phyloP scores from a whole-genome alignment of 352 stramenopile species.

The Blastocystis sp. region DNA sequence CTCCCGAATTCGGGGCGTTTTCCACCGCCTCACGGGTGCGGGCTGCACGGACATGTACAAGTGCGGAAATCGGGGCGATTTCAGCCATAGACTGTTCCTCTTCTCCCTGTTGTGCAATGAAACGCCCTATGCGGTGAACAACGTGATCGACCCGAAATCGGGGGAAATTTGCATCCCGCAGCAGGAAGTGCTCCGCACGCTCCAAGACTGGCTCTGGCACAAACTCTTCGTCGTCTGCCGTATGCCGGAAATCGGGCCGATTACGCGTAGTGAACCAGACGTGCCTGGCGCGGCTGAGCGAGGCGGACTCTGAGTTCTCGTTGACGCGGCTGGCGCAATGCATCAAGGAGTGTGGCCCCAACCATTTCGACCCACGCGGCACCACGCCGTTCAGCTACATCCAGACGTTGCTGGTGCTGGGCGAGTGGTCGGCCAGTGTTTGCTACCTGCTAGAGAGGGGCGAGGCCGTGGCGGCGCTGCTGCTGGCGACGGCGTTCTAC shows the following conservation, averaged over 20 bases:
- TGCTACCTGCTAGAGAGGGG: slow-evolving; percentile 14
- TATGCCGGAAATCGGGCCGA: not conserved
- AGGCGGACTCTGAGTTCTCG: not conserved
- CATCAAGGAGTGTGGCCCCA: slow-evolving; percentile 23
- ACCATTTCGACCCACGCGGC: slow-evolving; percentile 39
- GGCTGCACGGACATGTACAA: slow-evolving; percentile 30
- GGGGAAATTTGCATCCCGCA: slow-evolving; percentile 21
- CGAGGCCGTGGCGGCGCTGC: not conserved
- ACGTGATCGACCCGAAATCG: not conserved
- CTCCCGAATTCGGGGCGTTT: not conserved
- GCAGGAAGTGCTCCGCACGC: slow-evolving; percentile 5
- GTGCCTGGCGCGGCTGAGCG: not conserved
- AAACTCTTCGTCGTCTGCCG: slow-evolving; percentile 20
- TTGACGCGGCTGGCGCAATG: not conserved
- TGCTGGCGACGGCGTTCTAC: not conserved
- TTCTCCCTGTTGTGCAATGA: slow-evolving; percentile 36
- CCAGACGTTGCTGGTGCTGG: slow-evolving; percentile 7
- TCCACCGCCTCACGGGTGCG: slow-evolving; percentile 15
- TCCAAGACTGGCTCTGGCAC: slow-evolving; percentile 61
- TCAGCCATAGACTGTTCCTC: slow-evolving; percentile 20
- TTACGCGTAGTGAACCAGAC: slow-evolving; percentile 32
- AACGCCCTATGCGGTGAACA: not conserved
- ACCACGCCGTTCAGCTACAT: slow-evolving; percentile 23
- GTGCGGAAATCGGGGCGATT: not conserved
- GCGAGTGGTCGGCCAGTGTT: not conserved